Conservation (phyloP, 192 early-diverging fungal genomes). For the Geosiphon pyriformis region DNA sequence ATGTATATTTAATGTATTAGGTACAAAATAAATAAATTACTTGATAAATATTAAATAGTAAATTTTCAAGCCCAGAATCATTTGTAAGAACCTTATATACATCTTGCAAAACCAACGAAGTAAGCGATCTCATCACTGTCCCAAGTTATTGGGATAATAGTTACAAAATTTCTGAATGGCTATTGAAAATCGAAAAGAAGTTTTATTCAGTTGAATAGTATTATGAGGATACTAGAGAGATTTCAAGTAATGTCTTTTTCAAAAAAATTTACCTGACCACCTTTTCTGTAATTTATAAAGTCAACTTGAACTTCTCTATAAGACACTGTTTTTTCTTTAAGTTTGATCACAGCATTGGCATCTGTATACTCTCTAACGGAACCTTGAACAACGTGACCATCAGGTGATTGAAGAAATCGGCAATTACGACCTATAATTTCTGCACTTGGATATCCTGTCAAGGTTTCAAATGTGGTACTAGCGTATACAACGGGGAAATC, state of each 20-base stretch:
- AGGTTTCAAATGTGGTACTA: slow-evolving; percentile 52
- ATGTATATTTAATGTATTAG: too few relatives aligned
- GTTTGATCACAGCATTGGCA: slow-evolving; percentile 47
- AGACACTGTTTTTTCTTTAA: slow-evolving; percentile 40
- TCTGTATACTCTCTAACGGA: slow-evolving; percentile 47
- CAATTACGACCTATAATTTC: slow-evolving; percentile 49
- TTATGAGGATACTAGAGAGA: too few relatives aligned
- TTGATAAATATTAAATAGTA: too few relatives aligned
- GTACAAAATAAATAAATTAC: too few relatives aligned
- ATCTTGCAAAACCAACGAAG: slow-evolving; percentile 59
- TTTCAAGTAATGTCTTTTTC: not conserved
- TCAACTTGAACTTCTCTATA: slow-evolving; percentile 58
- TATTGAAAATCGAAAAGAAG: slow-evolving; percentile 5
- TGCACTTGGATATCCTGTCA: slow-evolving; percentile 48
- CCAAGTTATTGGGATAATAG: slow-evolving; percentile 53
- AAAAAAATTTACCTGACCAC: slow-evolving; percentile 44
- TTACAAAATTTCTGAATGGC: slow-evolving; percentile 65
- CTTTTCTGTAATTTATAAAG: slow-evolving; percentile 64
- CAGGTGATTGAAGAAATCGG: slow-evolving; percentile 45
- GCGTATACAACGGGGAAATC: slow-evolving; percentile 61
- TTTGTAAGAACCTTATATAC: too few relatives aligned
- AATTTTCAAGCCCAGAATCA: too few relatives aligned
- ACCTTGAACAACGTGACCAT: slow-evolving; percentile 48
- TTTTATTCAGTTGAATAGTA: too few relatives aligned
- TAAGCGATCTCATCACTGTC: slow-evolving; percentile 49